Conservation (phyloP, 2,329 filamentous ascomycete genomes). For the Sporothrix curviconia region DNA sequence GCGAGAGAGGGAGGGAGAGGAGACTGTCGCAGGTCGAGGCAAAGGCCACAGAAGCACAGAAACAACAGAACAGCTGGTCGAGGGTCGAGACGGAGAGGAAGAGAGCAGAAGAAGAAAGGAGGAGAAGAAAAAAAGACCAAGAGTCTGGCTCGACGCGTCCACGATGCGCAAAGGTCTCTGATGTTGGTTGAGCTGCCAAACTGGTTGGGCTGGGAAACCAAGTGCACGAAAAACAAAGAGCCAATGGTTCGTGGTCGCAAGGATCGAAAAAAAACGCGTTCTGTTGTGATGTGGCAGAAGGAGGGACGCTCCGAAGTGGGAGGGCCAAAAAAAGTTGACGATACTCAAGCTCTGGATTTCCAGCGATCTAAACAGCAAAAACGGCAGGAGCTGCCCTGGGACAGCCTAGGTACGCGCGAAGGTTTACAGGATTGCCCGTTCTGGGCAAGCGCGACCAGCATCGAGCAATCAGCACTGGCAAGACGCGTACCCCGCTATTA, state of each 20-base stretch:
- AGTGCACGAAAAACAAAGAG: no score
- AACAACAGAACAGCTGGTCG: neutral
- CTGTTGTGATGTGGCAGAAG: no score
- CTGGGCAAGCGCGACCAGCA: neutral
- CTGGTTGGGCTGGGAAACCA: no score
- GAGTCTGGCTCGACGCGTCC: no score
- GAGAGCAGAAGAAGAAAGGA: neutral
- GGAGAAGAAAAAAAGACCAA: neutral
- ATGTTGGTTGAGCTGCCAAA: no score
- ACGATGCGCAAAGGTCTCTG: no score
- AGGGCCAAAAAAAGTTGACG: neutral
- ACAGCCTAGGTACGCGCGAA: slow-evolving; percentile 5
- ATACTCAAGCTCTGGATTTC: neutral
- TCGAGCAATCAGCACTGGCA: neutral
- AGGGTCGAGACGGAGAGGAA: neutral
- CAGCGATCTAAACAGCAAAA: neutral
- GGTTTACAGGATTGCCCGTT: slow-evolving; percentile 11
- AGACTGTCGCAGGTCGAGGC: neutral
- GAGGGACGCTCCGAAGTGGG: neutral
- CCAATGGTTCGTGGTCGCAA: no score
- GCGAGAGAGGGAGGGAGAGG: no score
- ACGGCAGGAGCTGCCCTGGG: neutral
- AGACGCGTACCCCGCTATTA: slow-evolving; percentile 10
- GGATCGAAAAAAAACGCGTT: no score
- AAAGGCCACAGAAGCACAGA: neutral